phyloP scores from a whole-genome alignment of 306 rosid species.

The Medicago lupulina region DNA sequence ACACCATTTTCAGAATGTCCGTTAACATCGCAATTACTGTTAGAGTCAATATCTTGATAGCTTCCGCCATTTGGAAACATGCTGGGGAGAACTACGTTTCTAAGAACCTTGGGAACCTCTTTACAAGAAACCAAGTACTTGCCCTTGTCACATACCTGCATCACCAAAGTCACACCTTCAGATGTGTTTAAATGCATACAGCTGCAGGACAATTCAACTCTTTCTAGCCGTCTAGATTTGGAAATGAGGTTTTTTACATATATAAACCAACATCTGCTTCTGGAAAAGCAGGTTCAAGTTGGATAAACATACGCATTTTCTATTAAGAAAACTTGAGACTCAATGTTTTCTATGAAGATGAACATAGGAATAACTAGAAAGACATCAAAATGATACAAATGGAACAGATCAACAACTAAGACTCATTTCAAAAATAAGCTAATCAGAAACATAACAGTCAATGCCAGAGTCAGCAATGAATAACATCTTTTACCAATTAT shows the following conservation, averaged over 20 bases:
- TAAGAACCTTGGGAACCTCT: slow-evolving; percentile 64
- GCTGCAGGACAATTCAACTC: slow-evolving; percentile 26
- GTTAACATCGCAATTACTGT: slow-evolving; percentile 39
- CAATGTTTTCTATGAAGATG: slow-evolving; percentile 6
- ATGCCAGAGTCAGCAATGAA: slow-evolving; percentile 9
- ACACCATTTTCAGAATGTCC: slow-evolving; percentile 51
- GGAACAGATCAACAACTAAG: slow-evolving; percentile 21
- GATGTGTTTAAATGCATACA: slow-evolving; percentile 17
- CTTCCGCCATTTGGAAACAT: slow-evolving; percentile 86
- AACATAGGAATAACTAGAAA: slow-evolving; percentile 16
- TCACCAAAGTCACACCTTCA: slow-evolving; percentile 29
- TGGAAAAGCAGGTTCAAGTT: slow-evolving; percentile 17
- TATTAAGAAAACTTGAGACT: slow-evolving; percentile 14
- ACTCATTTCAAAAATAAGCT: background rate
- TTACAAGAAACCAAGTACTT: slow-evolving; percentile 69
- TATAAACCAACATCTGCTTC: background rate
- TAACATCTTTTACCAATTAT: slow-evolving; percentile 13
- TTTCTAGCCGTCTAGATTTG: background rate
- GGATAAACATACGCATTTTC: slow-evolving; percentile 8
- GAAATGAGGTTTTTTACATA: slow-evolving; percentile 25
- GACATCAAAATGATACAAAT: slow-evolving; percentile 27
- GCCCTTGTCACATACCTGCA: slow-evolving; percentile 82
- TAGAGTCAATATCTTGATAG: slow-evolving; percentile 43
- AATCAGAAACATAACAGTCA: slow-evolving; percentile 21
- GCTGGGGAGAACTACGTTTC: slow-evolving; percentile 65